Conservation (phyloP, 2,329 filamentous ascomycete genomes). For the Cadophora sp. region DNA sequence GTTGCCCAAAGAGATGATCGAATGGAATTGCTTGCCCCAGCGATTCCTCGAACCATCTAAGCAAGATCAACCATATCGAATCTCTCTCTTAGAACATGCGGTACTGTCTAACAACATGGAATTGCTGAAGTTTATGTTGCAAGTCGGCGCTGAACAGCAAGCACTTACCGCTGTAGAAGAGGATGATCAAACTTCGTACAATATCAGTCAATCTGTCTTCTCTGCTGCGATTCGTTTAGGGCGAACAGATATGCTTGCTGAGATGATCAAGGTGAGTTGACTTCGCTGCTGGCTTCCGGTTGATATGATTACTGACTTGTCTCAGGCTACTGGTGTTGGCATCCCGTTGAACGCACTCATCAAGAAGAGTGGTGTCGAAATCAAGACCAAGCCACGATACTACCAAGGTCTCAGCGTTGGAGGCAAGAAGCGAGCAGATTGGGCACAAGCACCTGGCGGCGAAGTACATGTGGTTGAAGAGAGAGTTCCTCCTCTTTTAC, state of each 20-base stretch:
- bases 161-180: constrained; percentile 37
- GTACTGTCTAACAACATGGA: constrained; percentile 36
- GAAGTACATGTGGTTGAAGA: constrained; percentile 50
- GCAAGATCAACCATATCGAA: constrained; percentile 12
- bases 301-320: background rate
- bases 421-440: constrained; percentile 76
- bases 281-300: background rate
- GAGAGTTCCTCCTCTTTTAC: constrained; percentile 63
- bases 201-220: constrained; percentile 47
- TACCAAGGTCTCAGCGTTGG: constrained; percentile 82
- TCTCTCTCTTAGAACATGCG: constrained; percentile 31
- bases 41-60: constrained; percentile 34
- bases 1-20: constrained; percentile 61
- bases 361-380: constrained; percentile 67
- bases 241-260: constrained; percentile 62
- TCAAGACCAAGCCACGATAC: constrained; percentile 69
- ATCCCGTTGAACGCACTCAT: constrained; percentile 73
- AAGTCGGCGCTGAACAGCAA: constrained; percentile 38
- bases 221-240: constrained; percentile 52
- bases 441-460: constrained; percentile 71
- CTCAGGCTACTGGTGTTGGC: constrained; percentile 63
- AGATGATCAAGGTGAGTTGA: constrained; percentile 61
- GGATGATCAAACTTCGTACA: constrained; percentile 41
- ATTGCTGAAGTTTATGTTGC: constrained; percentile 41
- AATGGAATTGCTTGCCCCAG: constrained; percentile 46